Percentiles rank a stretch among this genome's conserved stretches.
Evolutionary conservation across 73 alveolate genomes (phyloP).

Genomic region (Uronychia binucleata): DNA sequence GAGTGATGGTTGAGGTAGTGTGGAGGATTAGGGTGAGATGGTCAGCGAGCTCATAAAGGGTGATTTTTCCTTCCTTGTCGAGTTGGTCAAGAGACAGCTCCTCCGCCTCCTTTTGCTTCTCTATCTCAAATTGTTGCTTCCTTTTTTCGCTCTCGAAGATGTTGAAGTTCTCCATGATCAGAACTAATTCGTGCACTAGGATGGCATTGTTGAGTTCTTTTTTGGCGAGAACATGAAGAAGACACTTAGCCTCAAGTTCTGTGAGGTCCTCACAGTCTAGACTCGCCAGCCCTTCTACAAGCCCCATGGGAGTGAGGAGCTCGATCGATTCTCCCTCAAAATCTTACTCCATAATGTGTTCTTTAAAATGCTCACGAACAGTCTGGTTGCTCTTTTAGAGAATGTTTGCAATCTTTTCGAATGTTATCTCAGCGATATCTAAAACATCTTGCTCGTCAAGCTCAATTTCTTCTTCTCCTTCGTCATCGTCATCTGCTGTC

Average conservation of each 20-base stretch:
- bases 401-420: conserved; percentile 32
- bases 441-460: conserved; percentile 43
- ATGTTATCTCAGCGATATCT: conserved; percentile 49
- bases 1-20: too few species aligned
- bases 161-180: conserved; percentile 57
- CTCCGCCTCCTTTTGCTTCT: background rate
- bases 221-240: conserved; percentile 46
- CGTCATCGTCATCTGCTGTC: conserved; percentile 22
- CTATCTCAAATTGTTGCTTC: background rate
- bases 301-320: conserved; percentile 43
- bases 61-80: background rate
- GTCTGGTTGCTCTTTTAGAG: background rate
- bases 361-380: conserved; percentile 25
- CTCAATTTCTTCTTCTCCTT: conserved; percentile 24
- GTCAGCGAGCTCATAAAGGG: background rate
- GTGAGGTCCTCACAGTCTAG: conserved; percentile 26
- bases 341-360: conserved; percentile 19
- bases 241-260: conserved; percentile 42
- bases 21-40: too few species aligned
- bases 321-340: conserved; percentile 39
- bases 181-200: conserved; percentile 25
- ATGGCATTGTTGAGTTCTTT: conserved; percentile 40
- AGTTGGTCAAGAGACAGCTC: background rate
- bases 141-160: conserved; percentile 24
- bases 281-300: conserved; percentile 35